Base-by-base conservation (phyloP, 192 early-diverging fungal species). In the Kickxella alabastrina region DNA sequence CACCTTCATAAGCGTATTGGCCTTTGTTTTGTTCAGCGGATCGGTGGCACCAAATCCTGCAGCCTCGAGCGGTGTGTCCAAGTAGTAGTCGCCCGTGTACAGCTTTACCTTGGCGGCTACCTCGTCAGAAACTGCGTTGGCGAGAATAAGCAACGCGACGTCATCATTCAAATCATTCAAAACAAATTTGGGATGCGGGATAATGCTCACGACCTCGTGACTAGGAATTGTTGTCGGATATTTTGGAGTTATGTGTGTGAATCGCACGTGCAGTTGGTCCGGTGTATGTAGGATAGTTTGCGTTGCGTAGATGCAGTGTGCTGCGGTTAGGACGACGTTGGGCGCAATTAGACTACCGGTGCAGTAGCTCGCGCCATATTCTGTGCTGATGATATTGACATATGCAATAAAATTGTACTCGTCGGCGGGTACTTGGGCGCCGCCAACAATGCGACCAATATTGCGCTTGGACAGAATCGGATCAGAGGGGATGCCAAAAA, bases 261-360 rank as follows among this genome's bases (percentile, higher is more conserved):
- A 52, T 26, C 59, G 57, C 13, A 68, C 58, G 28, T 55, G 52
- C 37, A 65, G 35, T 13, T 68, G 52, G 21, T 47, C 10, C 2
- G 61, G 52, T 2, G 24, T 34, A 53, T 55, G 55, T 34, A 31
- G 22, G 31, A 32, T 4, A 13, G 41, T 39, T 4, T 36, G 24
- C 3, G 23, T 40, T 8, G 31, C 49, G 34, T 49, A 65, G 3
- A 46, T 55, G 37, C 77, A 79, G 45, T 79, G 77, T 1, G 49
- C 70, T 6, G 77, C 77, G 1, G 77, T 79, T 43, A 79, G 51
- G 10, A 79, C 59, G 19, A 65, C 66, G 28, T 71, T 62, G 15
- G 66, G 56, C 18, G 70, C 57, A 15, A 79, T 60, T 0, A 79
- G 62, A n/a, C 56, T 64, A 22, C 66, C 63, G 3, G 67, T 69